Percentiles rank a stretch among this genome's conserved stretches.
Conservation (phyloP, 2,329 filamentous ascomycete species). For the Ilyonectria robusta region DNA sequence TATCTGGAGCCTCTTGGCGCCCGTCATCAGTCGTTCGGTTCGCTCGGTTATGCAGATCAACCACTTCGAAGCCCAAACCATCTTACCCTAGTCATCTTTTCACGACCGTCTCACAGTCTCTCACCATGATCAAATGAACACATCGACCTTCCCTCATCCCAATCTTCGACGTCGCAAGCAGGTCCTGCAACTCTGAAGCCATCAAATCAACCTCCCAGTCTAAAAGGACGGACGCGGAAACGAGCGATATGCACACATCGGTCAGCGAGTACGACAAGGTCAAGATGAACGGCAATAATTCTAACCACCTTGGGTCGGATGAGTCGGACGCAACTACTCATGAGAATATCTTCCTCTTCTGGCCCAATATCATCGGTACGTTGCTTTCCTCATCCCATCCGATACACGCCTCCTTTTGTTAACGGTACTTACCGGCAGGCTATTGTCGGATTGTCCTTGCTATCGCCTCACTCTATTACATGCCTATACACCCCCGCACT, state of each 20-base stretch:
- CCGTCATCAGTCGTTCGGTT: background rate
- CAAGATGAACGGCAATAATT: slow-evolving; percentile 62
- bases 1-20: background rate
- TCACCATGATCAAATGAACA: background rate
- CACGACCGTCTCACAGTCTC: background rate
- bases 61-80: background rate
- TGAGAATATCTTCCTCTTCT: slow-evolving; percentile 88
- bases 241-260: slow-evolving; percentile 46
- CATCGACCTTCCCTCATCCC: background rate
- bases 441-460: slow-evolving; percentile 86
- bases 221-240: slow-evolving; percentile 48
- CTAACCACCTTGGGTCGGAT: slow-evolving; percentile 53
- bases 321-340: slow-evolving; percentile 55
- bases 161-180: background rate
- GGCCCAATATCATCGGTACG: slow-evolving; percentile 85
- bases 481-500: slow-evolving; percentile 96
- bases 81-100: background rate
- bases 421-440: slow-evolving; percentile 62
- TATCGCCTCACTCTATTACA: slow-evolving; percentile 95
- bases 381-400: slow-evolving; percentile 16
- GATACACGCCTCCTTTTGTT: slow-evolving; percentile 17
- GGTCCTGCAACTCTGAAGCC: background rate
- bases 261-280: slow-evolving; percentile 58
- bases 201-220: background rate
- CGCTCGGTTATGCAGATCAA: background rate